Evolutionary conservation across 2,329 filamentous ascomycete genomes (phyloP).

Genomic region (Epichloe gansuensis): DNA sequence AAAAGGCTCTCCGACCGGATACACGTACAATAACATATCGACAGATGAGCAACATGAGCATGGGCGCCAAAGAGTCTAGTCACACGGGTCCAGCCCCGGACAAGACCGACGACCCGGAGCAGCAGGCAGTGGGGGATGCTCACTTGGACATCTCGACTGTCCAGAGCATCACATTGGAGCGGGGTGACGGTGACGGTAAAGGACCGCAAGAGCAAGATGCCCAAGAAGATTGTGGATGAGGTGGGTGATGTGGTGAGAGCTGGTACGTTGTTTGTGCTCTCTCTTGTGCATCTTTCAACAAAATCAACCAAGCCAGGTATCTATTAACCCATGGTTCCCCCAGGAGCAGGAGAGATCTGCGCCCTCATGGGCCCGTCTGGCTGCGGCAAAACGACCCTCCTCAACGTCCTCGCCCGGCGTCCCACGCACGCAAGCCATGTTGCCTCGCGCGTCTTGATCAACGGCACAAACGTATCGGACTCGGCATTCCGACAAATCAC

Average conservation of each 20-base stretch:
- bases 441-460: slow-evolving; percentile 37
- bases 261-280: slow-evolving; percentile 24
- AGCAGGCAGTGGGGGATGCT: slow-evolving; percentile 21
- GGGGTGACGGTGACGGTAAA: slow-evolving; percentile 59
- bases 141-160: slow-evolving; percentile 53
- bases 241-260: slow-evolving; percentile 52
- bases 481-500: slow-evolving; percentile 50
- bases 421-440: slow-evolving; percentile 28
- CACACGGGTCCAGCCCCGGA: neutral
- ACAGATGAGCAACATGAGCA: no score
- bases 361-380: slow-evolving; percentile 70
- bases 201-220: slow-evolving; percentile 51
- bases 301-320: neutral
- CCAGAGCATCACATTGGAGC: slow-evolving; percentile 49
- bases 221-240: slow-evolving; percentile 49
- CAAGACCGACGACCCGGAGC: slow-evolving; percentile 11
- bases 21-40: no score
- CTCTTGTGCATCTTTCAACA: neutral
- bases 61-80: neutral
- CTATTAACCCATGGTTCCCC: no score
- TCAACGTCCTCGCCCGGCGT: slow-evolving; percentile 61
- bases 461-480: slow-evolving; percentile 42
- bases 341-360: slow-evolving; percentile 56
- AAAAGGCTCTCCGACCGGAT: no score
- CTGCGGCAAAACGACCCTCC: slow-evolving; percentile 69